Evolutionary conservation across 2,329 filamentous ascomycete genomes (phyloP), one percentile per base, ranked within the genome.

Genomic region (Clonostachys chloroleuca): DNA sequence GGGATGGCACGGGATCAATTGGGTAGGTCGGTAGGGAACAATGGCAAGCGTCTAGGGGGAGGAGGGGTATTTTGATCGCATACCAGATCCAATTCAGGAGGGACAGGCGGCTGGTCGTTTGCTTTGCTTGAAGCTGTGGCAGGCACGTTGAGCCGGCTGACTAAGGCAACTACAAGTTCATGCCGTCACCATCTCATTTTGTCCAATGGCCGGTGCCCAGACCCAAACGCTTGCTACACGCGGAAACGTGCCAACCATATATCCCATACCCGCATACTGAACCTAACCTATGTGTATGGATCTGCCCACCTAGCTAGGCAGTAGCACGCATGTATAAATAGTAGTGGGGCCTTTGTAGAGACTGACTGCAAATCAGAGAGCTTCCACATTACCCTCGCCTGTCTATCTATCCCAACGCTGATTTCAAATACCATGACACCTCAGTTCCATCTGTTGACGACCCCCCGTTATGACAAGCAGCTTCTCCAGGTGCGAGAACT

Each of bases 381-480:
- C 37, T n/a, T n/a, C 7, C 17, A 40, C 40, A 17, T 24, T 14
- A 9, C 40, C 40, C 40, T 20, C 20, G 40, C 16, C 33, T 20
- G 8, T 14, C 20, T 18, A 24, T 24, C 12, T n/a, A 12, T 2
- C 14, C 40, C 18, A 42, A 30, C 6, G 5, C 20, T 13, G 4
- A 12, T 17, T 37, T n/a, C 34, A 16, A 13, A 43, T 47, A 56
- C 34, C 5, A 72, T 71, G 68, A 53, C 61, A 12, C 59, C 67
- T 14, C 58, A 67, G 3, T 87, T 90, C 54, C 67, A 75, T 43
- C 68, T 92, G 34, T 86, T 89, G 59, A 86, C 84, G 4, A 86
- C 87, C 1, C 70, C 91, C 48, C 84, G 88, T 46, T 89, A 85
- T 61, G 88, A 92, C 54, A 74, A 78, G 14, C 59, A 61, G 2